These are phyloP conservation scores for Lenzites betulinus DNA, from an alignment of 768 basidiomycete genomes.

Conservation along the genomic window DNA sequence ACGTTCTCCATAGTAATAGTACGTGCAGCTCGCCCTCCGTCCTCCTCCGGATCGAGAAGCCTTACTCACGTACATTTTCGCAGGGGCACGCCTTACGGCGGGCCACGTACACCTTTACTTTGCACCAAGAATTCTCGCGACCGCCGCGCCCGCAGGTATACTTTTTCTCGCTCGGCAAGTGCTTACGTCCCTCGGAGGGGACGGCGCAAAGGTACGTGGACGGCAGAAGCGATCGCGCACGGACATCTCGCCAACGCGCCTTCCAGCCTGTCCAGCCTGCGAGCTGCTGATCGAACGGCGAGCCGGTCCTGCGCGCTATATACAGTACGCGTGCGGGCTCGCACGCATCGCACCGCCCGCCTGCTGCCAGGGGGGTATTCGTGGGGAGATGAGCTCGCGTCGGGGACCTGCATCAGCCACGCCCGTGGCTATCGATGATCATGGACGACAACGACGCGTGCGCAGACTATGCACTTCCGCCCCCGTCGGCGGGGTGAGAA, in stretches of 20 bases:
- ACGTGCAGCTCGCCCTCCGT: too few relatives aligned
- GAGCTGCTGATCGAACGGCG: background rate
- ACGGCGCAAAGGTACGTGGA: too few relatives aligned
- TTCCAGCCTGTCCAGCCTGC: background rate
- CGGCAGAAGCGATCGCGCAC: background rate
- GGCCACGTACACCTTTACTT: slow-evolving; percentile 1
- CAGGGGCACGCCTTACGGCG: background rate
- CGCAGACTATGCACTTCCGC: too few relatives aligned
- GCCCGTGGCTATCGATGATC: too few relatives aligned
- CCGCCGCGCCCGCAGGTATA: slow-evolving; percentile 8
- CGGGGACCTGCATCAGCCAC: too few relatives aligned
- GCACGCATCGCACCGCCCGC: background rate
- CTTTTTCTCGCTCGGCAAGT: background rate
- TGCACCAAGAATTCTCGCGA: slow-evolving; percentile 2
- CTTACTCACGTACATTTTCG: background rate
- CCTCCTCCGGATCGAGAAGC: slow-evolving; percentile 2
- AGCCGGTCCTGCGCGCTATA: background rate
- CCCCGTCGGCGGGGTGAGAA: too few relatives aligned
- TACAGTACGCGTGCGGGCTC: background rate
- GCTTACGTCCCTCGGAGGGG: too few relatives aligned
- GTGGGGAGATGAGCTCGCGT: background rate
- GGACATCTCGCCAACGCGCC: background rate
- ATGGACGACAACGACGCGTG: too few relatives aligned
- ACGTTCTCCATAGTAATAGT: too few relatives aligned
- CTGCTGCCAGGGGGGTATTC: background rate